Conservation (phyloP, 169 alveolate genomes). For the Eimeria sp. region DNA sequence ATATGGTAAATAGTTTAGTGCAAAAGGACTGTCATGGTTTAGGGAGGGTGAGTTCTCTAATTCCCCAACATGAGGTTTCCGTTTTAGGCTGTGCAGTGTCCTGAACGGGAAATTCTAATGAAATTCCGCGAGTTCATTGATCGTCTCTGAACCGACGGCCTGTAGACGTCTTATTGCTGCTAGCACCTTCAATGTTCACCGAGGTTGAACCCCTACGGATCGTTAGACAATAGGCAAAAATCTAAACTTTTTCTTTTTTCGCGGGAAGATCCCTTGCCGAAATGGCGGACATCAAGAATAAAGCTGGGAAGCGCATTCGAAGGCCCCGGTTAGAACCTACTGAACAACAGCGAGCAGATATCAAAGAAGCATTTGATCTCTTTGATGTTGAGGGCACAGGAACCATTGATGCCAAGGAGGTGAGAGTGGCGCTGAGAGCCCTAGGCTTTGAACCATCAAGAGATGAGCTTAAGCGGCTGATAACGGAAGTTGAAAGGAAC, state of each 20-base stretch:
- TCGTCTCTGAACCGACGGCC: background rate
- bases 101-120: too few relatives aligned
- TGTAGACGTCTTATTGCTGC: background rate
- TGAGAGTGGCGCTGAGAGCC: conserved; percentile 99
- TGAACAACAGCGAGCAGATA: conserved; percentile 81
- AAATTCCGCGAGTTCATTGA: background rate
- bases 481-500: conserved; percentile 85
- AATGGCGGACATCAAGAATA: conserved; percentile 24
- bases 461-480: conserved; percentile 92
- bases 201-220: background rate
- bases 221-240: background rate
- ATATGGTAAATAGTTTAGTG: background rate
- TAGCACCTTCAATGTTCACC: background rate
- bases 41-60: background rate
- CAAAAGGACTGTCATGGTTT: background rate
- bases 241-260: background rate
- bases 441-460: conserved; percentile 99
- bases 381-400: conserved; percentile 96
- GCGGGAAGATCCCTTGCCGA: background rate
- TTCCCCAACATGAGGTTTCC: background rate
- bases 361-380: conserved; percentile 98
- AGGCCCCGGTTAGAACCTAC: conserved; percentile 69
- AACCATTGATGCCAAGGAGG: conserved; percentile 97
- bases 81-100: too few relatives aligned
- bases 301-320: conserved; percentile 40